phyloP scores from a whole-genome alignment of 1,139 yeast species.

The Yarrowia galli region DNA sequence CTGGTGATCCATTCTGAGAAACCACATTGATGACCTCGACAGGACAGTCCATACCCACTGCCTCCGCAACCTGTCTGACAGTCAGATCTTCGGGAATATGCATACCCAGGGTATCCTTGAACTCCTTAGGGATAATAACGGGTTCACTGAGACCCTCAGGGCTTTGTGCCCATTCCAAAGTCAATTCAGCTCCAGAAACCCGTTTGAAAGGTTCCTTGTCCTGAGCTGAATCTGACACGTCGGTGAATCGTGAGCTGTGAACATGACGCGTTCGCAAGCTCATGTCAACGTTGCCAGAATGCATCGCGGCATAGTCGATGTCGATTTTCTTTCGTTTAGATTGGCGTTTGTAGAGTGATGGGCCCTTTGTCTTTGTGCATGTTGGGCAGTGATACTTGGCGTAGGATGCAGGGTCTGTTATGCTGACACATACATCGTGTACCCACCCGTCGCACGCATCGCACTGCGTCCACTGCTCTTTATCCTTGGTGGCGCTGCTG shows the following conservation, averaged over 20 bases:
- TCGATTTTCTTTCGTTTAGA: slow-evolving; percentile 62
- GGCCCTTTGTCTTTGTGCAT: slow-evolving; percentile 60
- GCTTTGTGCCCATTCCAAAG: slow-evolving; percentile 52
- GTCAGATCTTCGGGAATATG: slow-evolving; percentile 57
- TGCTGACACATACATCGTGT: slow-evolving; percentile 61
- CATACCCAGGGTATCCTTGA: slow-evolving; percentile 53
- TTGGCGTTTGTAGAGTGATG: slow-evolving; percentile 61
- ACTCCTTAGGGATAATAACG: slow-evolving; percentile 50
- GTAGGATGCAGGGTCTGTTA: slow-evolving; percentile 56
- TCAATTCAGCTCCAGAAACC: slow-evolving; percentile 52
- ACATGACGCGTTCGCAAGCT: slow-evolving; percentile 61
- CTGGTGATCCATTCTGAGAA: slow-evolving; percentile 66
- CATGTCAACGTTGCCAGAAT: slow-evolving; percentile 72
- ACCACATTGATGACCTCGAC: slow-evolving; percentile 92
- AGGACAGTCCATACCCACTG: slow-evolving; percentile 67
- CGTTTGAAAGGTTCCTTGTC: slow-evolving; percentile 42
- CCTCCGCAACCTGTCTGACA: slow-evolving; percentile 63
- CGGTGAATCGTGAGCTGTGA: slow-evolving; percentile 56
- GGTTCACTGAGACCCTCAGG: slow-evolving; percentile 52
- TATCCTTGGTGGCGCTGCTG: neutral
- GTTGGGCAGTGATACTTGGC: slow-evolving; percentile 62
- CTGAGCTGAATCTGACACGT: slow-evolving; percentile 1
- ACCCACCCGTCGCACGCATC: slow-evolving; percentile 68
- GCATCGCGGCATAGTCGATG: slow-evolving; percentile 80
- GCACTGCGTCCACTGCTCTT: slow-evolving; percentile 66